Evolutionary conservation across 176 grass and related monocot species (phyloP).

Genomic region (Lolium rigidum): DNA sequence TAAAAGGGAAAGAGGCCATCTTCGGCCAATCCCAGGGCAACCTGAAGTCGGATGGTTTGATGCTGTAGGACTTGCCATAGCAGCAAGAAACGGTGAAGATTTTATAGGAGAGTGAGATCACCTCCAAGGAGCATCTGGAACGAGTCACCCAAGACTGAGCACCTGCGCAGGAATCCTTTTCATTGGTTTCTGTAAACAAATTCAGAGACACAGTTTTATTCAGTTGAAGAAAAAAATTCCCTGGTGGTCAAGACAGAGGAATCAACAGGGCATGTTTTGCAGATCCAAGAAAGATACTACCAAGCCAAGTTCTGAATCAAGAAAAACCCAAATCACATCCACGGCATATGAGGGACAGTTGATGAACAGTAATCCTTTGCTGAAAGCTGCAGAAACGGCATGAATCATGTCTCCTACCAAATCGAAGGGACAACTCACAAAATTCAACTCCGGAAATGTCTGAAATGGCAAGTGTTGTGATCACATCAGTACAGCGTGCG

Average conservation of each 20-base stretch:
- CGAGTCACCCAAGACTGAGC: slow-evolving; percentile 39
- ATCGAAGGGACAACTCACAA: slow-evolving; percentile 6
- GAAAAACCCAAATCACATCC: neutral
- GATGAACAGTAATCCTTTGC: too few relatives aligned
- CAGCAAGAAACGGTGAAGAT: slow-evolving; percentile 32
- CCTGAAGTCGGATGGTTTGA: slow-evolving; percentile 17
- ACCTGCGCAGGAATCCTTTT: slow-evolving; percentile 36
- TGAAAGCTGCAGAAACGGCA: too few relatives aligned
- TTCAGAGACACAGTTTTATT: neutral
- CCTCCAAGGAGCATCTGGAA: slow-evolving; percentile 46
- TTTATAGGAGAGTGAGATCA: slow-evolving; percentile 37
- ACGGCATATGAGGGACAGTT: neutral
- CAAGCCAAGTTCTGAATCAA: neutral
- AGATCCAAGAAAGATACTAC: slow-evolving; percentile 22
- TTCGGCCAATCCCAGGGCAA: slow-evolving; percentile 2
- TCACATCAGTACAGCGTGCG: neutral
- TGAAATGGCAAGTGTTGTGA: neutral
- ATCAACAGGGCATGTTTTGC: slow-evolving; percentile 9
- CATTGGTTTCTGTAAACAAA: slow-evolving; percentile 23
- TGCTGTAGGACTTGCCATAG: slow-evolving; percentile 28
- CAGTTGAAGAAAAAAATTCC: slow-evolving; percentile 8
- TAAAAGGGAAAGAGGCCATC: neutral
- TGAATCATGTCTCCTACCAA: neutral
- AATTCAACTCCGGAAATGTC: slow-evolving; percentile 20
- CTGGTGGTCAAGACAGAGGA: slow-evolving; percentile 5